These are phyloP conservation scores for Agaricus sinodeliciosus DNA, from an alignment of 768 basidiomycete species.

Conservation along the genomic window DNA sequence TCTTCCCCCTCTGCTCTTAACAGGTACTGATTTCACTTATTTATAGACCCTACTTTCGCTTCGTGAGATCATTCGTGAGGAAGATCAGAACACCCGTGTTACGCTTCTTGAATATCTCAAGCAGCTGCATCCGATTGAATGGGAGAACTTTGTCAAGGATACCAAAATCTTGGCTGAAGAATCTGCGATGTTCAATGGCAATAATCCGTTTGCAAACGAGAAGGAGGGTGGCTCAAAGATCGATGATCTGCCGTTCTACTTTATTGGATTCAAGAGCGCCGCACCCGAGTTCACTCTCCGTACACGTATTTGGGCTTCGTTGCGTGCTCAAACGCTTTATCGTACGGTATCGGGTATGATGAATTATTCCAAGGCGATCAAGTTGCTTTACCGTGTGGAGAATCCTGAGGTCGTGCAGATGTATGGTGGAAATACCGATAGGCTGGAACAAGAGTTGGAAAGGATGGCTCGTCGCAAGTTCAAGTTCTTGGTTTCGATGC, in stretches of 20 bases:
- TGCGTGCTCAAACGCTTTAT: conserved; percentile 97
- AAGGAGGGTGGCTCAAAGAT: conserved; percentile 83
- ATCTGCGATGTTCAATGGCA: conserved; percentile 77
- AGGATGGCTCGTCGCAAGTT: conserved; percentile 98
- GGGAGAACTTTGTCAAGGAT: conserved; percentile 99
- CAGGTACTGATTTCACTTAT: not conserved
- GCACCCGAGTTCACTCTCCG: conserved; percentile 98
- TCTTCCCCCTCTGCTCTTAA: not conserved
- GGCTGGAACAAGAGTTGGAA: conserved; percentile 92
- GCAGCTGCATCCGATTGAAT: conserved; percentile 95
- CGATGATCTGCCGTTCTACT: conserved; percentile 95
- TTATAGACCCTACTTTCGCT: conserved; percentile 85
- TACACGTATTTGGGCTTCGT: conserved; percentile 98
- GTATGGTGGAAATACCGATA: conserved; percentile 97
- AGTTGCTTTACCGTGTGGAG: conserved; percentile 97
- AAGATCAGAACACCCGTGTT: conserved; percentile 94
- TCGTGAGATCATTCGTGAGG: conserved; percentile 97
- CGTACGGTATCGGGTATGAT: conserved; percentile 99
- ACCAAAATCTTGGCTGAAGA: conserved; percentile 99
- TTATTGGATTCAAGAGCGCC: conserved; percentile 98
- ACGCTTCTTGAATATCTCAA: conserved; percentile 97
- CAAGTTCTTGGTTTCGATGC: conserved; percentile 99
- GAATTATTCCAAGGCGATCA: conserved; percentile 99
- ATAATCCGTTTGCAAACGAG: conserved; percentile 56
- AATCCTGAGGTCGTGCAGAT: conserved; percentile 98